A percentile compares a stretch with the other conserved stretches of the same genome.
phyloP scores from a whole-genome alignment of 345 rosid species.

The Cardiospermum halicacabum region DNA sequence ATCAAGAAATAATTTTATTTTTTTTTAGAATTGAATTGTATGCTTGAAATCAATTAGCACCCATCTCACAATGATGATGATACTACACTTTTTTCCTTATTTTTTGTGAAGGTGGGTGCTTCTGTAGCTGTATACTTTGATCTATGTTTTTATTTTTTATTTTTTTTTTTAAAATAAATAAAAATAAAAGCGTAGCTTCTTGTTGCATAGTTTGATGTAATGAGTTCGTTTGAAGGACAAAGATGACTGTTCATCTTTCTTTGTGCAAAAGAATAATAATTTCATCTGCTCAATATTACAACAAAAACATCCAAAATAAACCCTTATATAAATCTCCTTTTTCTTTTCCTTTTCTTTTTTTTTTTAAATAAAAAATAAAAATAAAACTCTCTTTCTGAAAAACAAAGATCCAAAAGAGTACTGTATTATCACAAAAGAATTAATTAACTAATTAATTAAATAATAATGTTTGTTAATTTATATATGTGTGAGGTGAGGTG shows the following conservation, averaged over 20 bases:
- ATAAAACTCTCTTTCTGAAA: slow-evolving; percentile 7
- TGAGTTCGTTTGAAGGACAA: slow-evolving; percentile 22
- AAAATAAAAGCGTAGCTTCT: too few relatives aligned
- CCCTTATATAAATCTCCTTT: slow-evolving; percentile 1
- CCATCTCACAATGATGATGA: neutral
- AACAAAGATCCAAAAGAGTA: slow-evolving; percentile 17
- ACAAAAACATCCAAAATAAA: too few relatives aligned
- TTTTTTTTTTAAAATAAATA: slow-evolving; percentile 8
- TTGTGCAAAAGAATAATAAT: slow-evolving; percentile 18
- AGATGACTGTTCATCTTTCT: slow-evolving; percentile 27
- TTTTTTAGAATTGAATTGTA: neutral
- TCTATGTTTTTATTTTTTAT: neutral
- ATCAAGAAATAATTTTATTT: too few relatives aligned
- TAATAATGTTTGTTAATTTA: too few relatives aligned
- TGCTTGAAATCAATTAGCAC: neutral
- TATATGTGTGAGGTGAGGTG: too few relatives aligned
- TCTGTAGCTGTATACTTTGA: slow-evolving; percentile 20
- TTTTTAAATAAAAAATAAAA: too few relatives aligned
- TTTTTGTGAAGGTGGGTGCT: slow-evolving; percentile 17
- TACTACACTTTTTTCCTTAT: neutral
- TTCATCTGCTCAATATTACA: too few relatives aligned
- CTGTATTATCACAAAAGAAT: slow-evolving; percentile 19
- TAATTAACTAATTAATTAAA: too few relatives aligned
- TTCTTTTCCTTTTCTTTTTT: slow-evolving; percentile 14
- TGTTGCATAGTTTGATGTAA: slow-evolving; percentile 18